phyloP scores from a whole-genome alignment of 2,329 filamentous ascomycete species.

The Dissoconium aciculare region DNA sequence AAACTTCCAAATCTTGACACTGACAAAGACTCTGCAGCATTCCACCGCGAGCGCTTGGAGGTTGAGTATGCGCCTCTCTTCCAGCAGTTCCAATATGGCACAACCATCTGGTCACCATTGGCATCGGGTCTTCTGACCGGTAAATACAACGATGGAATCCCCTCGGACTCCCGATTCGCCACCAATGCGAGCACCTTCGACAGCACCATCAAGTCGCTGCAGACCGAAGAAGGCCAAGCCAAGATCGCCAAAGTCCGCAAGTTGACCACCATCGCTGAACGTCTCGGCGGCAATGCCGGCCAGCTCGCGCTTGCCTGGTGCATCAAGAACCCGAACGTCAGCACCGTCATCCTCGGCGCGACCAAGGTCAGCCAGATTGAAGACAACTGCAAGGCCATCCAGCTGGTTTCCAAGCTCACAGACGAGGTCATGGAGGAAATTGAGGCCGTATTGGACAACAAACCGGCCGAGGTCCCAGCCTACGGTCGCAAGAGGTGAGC shows the following conservation, averaged over 20 bases:
- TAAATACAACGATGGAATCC: constrained; percentile 51
- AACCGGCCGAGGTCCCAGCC: constrained; percentile 20
- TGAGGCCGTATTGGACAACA: constrained; percentile 30
- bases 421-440: constrained; percentile 30
- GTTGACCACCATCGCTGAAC: constrained; percentile 36
- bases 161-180: constrained; percentile 45
- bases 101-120: constrained; percentile 42
- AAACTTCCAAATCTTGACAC: too few relatives aligned
- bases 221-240: constrained; percentile 35
- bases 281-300: constrained; percentile 32
- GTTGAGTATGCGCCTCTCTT: constrained; percentile 45
- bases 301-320: constrained; percentile 45
- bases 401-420: constrained; percentile 27
- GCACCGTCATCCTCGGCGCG: constrained; percentile 41
- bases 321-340: constrained; percentile 44
- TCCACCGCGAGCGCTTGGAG: constrained; percentile 47
- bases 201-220: constrained; percentile 38
- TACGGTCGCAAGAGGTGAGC: constrained; percentile 25
- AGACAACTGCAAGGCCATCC: constrained; percentile 34
- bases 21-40: constrained; percentile 27
- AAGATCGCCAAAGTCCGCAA: constrained; percentile 45
- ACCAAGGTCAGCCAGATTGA: constrained; percentile 34
- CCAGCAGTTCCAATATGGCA: constrained; percentile 42
- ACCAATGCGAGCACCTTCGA: constrained; percentile 44
- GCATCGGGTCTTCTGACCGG: constrained; percentile 44